Evolutionary conservation across 108 stramenopile genomes (phyloP).

Genomic region (Nitzschia sp.): DNA sequence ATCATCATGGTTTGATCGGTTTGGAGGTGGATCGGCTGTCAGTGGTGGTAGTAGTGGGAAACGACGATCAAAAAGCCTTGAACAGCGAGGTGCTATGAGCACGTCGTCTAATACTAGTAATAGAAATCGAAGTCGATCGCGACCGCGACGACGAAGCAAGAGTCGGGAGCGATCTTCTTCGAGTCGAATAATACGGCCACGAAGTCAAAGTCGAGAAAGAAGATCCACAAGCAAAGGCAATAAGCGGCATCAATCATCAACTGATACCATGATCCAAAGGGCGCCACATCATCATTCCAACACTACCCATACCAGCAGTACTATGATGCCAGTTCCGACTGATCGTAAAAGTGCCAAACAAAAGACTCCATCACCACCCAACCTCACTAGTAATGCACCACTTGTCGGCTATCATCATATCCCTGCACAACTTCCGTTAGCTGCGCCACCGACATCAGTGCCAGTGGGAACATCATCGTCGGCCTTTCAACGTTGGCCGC

Average conservation of each 20-base stretch:
- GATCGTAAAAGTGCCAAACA: neutral
- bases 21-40: neutral
- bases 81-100: neutral
- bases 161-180: neutral
- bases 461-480: neutral
- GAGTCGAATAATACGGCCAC: too few relatives aligned
- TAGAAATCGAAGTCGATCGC: neutral
- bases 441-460: neutral
- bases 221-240: neutral
- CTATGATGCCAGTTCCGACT: neutral
- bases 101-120: neutral
- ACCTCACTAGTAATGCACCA: neutral
- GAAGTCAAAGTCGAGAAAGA: too few relatives aligned
- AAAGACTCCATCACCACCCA: neutral
- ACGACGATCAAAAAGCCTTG: neutral
- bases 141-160: neutral
- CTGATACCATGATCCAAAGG: neutral
- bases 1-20: neutral
- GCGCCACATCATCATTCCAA: neutral
- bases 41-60: neutral
- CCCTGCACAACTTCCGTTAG: neutral
- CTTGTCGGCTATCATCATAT: neutral
- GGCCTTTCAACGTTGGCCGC: slow-evolving; percentile 6
- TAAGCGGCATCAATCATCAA: neutral
- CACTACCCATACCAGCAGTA: neutral